phyloP scores from a whole-genome alignment of 2,329 filamentous ascomycete species.

The Colletotrichum sp. region DNA sequence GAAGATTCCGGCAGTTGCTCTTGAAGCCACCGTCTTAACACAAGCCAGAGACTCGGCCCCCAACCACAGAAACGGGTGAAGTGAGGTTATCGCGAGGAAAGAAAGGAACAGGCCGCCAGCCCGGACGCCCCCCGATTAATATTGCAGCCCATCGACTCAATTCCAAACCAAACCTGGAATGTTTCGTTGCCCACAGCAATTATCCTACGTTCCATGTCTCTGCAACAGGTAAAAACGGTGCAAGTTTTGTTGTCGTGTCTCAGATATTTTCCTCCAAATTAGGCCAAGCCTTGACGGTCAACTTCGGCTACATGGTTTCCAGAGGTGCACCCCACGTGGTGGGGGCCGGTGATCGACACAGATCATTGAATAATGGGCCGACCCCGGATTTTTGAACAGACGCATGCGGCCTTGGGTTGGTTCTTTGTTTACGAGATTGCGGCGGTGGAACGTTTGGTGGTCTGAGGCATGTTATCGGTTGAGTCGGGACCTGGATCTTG shows the following conservation, averaged over 20 bases:
- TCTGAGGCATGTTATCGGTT: neutral
- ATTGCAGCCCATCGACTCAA: neutral
- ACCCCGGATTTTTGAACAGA: neutral
- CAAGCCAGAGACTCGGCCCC: neutral
- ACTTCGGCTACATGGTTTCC: neutral
- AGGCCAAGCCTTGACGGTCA: neutral
- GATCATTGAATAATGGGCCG: neutral
- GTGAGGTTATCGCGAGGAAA: neutral
- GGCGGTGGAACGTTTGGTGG: neutral
- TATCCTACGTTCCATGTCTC: neutral
- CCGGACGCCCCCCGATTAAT: neutral
- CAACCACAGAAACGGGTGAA: neutral
- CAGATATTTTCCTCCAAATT: neutral
- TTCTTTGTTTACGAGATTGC: neutral
- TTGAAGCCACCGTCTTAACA: neutral
- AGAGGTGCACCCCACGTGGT: neutral
- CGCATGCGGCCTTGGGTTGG: neutral
- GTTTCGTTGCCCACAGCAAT: slow-evolving; percentile 9
- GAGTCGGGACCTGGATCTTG: neutral
- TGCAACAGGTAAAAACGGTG: neutral
- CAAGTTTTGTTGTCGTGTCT: slow-evolving; percentile 3
- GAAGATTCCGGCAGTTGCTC: neutral
- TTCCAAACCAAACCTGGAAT: neutral
- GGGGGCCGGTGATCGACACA: neutral
- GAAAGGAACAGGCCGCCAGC: neutral